Base-by-base conservation (phyloP, 2,329 filamentous ascomycete species). In the Sporothrix variecibatus region DNA sequence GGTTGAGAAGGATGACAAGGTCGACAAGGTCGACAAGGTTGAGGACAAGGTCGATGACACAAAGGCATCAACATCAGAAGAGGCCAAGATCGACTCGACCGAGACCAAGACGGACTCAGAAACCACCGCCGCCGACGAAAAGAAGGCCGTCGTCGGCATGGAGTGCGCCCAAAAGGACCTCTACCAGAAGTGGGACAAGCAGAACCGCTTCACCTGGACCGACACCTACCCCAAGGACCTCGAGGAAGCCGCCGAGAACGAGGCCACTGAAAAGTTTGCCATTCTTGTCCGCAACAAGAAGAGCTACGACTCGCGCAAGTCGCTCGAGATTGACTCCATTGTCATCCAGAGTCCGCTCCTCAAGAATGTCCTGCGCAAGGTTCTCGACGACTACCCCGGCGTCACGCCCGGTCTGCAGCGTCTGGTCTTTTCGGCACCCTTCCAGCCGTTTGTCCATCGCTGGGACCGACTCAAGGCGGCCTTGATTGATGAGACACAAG, bases 261-360 rank as follows among this genome's bases (percentile, higher is more conserved):
- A 86, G 26, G 84, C 88, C 75, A 90, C 88, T 0, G 85, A 86
- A 34, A 87, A 88, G 76, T 91, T 86, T 78, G 89, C 89, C 1
- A 82, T 90, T 70, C 82, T 90, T 38, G 84, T 88, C 0, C 86
- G 88, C 51, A 87, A 91, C 77, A 73, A 75, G 58, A 88, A 86
- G 79, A 85, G 85, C 77, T 85, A 84, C 73, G 87, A 90, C 77
- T 86, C 87, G 17, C 84, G 86, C 73, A 90, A 89, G 78, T 86
- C 86, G 38, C 84, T 91, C 20, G 81, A 86, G 68, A 84, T 91
- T 40, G 85, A 91, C 77, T 90, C 88, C 49, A 86, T 92, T 72
- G 84, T 91, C 56, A 81, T 92, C 8, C 90, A 92, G 79, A 90
- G 87, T n/a, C 87, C 88, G 1, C 82, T 86, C 51, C 81, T 92